Percentiles rank a stretch among this genome's conserved stretches.
Conservation (phyloP, 306 rosid species). For the Quercus berberidifolia region DNA sequence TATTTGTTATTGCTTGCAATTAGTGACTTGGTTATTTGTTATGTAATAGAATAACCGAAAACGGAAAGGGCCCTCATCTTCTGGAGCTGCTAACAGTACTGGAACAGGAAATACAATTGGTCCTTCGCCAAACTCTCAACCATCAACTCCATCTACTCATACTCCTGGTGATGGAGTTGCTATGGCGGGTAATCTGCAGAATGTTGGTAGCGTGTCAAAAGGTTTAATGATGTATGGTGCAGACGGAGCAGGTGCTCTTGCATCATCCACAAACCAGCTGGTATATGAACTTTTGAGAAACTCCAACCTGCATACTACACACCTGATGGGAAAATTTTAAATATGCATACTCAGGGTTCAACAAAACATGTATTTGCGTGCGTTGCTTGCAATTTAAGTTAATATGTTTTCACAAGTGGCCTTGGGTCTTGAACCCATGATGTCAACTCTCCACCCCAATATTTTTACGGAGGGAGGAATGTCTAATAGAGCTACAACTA, state of each 20-base stretch:
- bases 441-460: not conserved
- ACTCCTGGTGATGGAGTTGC: conserved; percentile 84
- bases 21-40: conserved; percentile 27
- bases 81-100: conserved; percentile 97
- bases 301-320: conserved; percentile 12
- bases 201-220: conserved; percentile 63
- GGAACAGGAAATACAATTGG: conserved; percentile 94
- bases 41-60: conserved; percentile 63
- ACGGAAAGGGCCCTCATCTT: conserved; percentile 88
- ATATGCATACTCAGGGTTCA: not conserved
- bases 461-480: too few relatives aligned
- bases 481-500: too few relatives aligned
- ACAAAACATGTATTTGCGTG: not conserved
- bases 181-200: conserved; percentile 69
- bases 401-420: not conserved
- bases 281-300: conserved; percentile 37
- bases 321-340: not conserved
- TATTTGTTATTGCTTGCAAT: conserved; percentile 6
- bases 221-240: conserved; percentile 62
- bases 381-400: conserved; percentile 16
- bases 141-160: conserved; percentile 92
- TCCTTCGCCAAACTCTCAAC: conserved; percentile 85
- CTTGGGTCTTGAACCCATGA: too few relatives aligned
- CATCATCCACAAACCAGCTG: conserved; percentile 92
- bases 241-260: conserved; percentile 84